Evolutionary conservation across 164 flowering plant species (phyloP), one percentile per base, ranked within the genome.

Genomic region (Taxillus chinensis): DNA sequence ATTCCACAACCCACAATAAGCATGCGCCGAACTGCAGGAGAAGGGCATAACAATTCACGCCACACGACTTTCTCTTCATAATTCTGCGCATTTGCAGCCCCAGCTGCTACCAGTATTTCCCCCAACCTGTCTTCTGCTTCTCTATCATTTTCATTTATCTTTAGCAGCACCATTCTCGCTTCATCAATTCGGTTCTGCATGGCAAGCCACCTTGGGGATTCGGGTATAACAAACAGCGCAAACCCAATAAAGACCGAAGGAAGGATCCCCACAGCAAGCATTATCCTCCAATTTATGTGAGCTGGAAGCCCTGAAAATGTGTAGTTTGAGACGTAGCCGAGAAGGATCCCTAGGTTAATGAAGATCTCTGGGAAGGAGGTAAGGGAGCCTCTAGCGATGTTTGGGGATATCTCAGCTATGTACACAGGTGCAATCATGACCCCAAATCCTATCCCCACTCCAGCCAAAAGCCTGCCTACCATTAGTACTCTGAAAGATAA

Each of bases 161-260:
- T 77, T 14, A 67, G n/a, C 39, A 79, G 66, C 14, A 79, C 80
- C 2, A 41, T 41, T 59, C 67, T 67, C 42, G 82, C 80, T 65
- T 79, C 80, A 37, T 71, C 74, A 41, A 72, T 27, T 3, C 78
- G 64, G 54, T 70, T 70, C 27, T 65, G 66, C 80, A 76, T 74
- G n/a, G 76, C 78, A 43, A 76, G 50, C 82, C 82, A 79, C 46
- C 82, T 57, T 2, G 82, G 79, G n/a, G 80, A 79, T 63, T 76
- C 80, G 0, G 82, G 82, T 58, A 79, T 74, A n/a, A 74, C 16
- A 27, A 76, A 66, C 6, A 74, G 54, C 3, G 76, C 76, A 41
- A 70, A 54, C 41, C 66, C 73, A 9, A 79, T 72, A 12, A 74
- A 70, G 7, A 76, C 49, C 5, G 82, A 72, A 2, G 82, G 82